A percentile compares a stretch with the other conserved stretches of the same genome.
phyloP scores from a whole-genome alignment of 176 grass and related monocot genomes.

The Hordeum marinum region DNA sequence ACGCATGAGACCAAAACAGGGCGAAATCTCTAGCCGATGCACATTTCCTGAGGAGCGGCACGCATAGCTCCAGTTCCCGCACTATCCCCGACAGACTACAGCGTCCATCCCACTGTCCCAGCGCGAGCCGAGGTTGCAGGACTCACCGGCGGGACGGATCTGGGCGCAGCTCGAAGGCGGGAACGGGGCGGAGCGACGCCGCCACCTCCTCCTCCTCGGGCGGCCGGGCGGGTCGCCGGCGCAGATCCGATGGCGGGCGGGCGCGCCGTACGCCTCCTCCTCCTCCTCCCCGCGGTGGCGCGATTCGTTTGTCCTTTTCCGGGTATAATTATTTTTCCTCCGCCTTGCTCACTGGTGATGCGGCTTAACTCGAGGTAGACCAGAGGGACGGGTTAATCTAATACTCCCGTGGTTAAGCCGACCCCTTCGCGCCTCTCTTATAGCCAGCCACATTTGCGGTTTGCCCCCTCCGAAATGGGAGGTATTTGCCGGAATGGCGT shows the following conservation, averaged over 20 bases:
- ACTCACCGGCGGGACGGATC: slow-evolving; percentile 50
- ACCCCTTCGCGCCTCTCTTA: not conserved
- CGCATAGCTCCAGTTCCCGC: not conserved
- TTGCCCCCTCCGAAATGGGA: fast-evolving
- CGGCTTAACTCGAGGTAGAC: slow-evolving; percentile 30
- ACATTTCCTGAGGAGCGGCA: not conserved
- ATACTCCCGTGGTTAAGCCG: slow-evolving; percentile 56
- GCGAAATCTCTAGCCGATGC: not conserved
- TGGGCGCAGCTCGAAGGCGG: slow-evolving; percentile 1
- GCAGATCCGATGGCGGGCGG: slow-evolving; percentile 34
- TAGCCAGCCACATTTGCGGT: slow-evolving; percentile 17
- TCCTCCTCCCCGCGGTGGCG: slow-evolving; percentile 20
- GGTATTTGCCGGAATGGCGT: not conserved
- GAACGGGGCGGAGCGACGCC: slow-evolving; percentile 14
- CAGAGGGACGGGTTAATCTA: slow-evolving; percentile 51
- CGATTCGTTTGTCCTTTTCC: not conserved
- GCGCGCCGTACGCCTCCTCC: slow-evolving; percentile 33
- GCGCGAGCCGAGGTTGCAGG: not conserved
- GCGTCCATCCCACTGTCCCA: not conserved
- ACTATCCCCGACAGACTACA: not conserved
- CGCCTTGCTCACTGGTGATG: not conserved
- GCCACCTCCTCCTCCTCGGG: slow-evolving; percentile 28
- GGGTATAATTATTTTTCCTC: not conserved
- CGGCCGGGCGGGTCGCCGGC: not conserved
- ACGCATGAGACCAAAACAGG: not conserved